A percentile compares a stretch with the other conserved stretches of the same genome.
These are phyloP conservation scores for Cladochytrium replicatum DNA, from an alignment of 192 early-diverging fungal species.

Conservation along the genomic window DNA sequence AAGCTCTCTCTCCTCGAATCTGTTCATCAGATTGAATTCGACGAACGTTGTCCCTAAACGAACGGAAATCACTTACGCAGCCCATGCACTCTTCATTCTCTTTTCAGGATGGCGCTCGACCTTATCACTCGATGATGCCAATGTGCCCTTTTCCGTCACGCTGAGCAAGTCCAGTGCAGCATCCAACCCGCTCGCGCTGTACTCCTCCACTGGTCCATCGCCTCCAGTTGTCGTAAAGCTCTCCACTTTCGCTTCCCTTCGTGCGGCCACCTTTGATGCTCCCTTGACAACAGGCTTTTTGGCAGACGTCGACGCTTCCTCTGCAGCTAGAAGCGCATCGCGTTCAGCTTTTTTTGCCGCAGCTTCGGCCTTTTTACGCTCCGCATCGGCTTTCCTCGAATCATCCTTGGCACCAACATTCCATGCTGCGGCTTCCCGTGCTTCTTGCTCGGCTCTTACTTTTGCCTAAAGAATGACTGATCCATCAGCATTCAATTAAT, in stretches of 20 bases:
- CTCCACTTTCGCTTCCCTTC: conserved; percentile 17
- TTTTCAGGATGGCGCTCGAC: conserved; percentile 86
- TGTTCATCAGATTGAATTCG: neutral
- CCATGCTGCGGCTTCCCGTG: too few species aligned
- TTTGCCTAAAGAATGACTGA: too few species aligned
- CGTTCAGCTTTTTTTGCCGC: conserved; percentile 9
- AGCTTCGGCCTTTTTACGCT: too few species aligned
- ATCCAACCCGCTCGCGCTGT: conserved; percentile 73
- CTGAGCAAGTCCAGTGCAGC: conserved; percentile 72
- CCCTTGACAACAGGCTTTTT: conserved; percentile 6
- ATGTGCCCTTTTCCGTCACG: conserved; percentile 13
- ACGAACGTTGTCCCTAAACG: neutral
- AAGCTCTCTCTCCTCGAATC: conserved; percentile 61
- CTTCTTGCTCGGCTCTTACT: too few species aligned
- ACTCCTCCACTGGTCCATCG: conserved; percentile 63
- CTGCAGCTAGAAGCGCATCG: conserved; percentile 31
- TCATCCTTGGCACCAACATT: too few species aligned
- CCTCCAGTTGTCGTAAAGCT: conserved; percentile 23
- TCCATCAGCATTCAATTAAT: too few species aligned
- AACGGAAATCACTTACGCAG: conserved; percentile 22
- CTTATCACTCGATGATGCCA: conserved; percentile 30
- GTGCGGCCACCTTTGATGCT: conserved; percentile 22
- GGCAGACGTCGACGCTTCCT: conserved; percentile 19
- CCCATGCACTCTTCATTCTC: conserved; percentile 46
- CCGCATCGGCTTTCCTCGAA: too few species aligned